Evolutionary conservation across 305 asterid genomes (phyloP), one percentile per base, ranked within the genome.

Genomic region (Fraxinus latifolia): DNA sequence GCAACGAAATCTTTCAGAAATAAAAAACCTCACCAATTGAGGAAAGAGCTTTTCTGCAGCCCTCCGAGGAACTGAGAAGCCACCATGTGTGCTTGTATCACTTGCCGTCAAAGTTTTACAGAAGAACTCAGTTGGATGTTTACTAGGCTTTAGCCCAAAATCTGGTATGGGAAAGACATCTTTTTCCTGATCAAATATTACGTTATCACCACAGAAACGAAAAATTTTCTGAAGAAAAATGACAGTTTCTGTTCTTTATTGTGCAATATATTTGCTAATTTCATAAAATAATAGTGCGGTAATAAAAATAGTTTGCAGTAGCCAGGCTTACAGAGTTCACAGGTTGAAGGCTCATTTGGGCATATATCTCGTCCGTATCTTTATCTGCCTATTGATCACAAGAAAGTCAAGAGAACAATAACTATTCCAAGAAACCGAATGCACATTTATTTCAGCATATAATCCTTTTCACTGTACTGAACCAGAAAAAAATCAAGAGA

Each of bases 31-130:
- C 82, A 95, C 98, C 94, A 95, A 83, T 81, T 89, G 95, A 5
- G 98, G 98, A 14, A 95, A 95, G 79, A 95, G 97, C 83, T 95
- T 95, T 82, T 95, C 98, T 3, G 98, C 98, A 80, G 98, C 97
- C 82, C 98, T 89, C 27, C 98, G 89, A 42, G 98, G 98, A 78
- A 95, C 98, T 3, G 98, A 95, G 85, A 95, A 95, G 39, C 98
- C 98, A 25, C 98, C 98, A 27, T 95, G 98, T 12, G 97, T 95
- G 89, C 98, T 95, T 15, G 98, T 95, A 85, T 95, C 98, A 79
- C 98, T 95, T 27, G 98, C 97, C 2, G 98, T 93, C 87, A 95
- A 83, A 7, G 97, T 95, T 85, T 95, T 93, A 91, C 98, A 95
- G 87, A 95, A 95, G 88, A 95, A 93, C 37, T 95, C 98, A 8